Conservation (phyloP, 2,329 filamentous ascomycete genomes). For the Xylaria digitata region DNA sequence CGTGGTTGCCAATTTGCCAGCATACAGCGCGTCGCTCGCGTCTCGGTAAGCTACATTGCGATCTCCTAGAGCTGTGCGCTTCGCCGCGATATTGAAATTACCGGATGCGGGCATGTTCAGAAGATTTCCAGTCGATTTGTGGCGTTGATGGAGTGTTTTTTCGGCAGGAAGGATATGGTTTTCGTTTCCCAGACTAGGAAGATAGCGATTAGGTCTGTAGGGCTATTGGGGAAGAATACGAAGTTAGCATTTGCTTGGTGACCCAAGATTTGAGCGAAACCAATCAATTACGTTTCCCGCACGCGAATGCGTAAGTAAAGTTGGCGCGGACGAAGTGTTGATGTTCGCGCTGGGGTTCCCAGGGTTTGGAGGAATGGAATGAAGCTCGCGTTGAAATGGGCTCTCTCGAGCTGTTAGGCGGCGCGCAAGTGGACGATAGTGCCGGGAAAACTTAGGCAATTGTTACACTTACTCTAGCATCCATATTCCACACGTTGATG, state of each 20-base stretch:
- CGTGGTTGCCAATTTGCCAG: slow-evolving; percentile 50
- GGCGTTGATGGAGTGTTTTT: slow-evolving; percentile 78
- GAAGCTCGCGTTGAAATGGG: slow-evolving; percentile 22
- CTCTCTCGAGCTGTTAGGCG: background rate
- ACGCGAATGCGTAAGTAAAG: slow-evolving; percentile 7
- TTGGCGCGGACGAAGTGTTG: background rate
- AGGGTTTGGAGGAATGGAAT: slow-evolving; percentile 24
- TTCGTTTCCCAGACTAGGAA: slow-evolving; percentile 75
- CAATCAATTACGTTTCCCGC: background rate
- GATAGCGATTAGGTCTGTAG: slow-evolving; percentile 70
- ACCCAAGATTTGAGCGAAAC: background rate
- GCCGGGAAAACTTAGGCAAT: background rate
- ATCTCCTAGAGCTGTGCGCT: slow-evolving; percentile 84
- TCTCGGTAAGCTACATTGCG: slow-evolving; percentile 75
- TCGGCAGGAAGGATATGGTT: slow-evolving; percentile 69
- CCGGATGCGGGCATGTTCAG: slow-evolving; percentile 61
- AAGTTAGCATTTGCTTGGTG: slow-evolving; percentile 30
- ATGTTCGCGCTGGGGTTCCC: slow-evolving; percentile 6
- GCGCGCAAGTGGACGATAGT: slow-evolving; percentile 6
- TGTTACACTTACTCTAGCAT: slow-evolving; percentile 44
- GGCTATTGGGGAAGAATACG: slow-evolving; percentile 63
- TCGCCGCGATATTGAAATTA: slow-evolving; percentile 72
- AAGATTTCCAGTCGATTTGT: slow-evolving; percentile 81
- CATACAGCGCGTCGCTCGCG: slow-evolving; percentile 40
- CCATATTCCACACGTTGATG: slow-evolving; percentile 37